A percentile compares a stretch with the other conserved stretches of the same genome.
phyloP scores from a whole-genome alignment of 495 filamentous ascomycete species.

The Talaromyces liani region DNA sequence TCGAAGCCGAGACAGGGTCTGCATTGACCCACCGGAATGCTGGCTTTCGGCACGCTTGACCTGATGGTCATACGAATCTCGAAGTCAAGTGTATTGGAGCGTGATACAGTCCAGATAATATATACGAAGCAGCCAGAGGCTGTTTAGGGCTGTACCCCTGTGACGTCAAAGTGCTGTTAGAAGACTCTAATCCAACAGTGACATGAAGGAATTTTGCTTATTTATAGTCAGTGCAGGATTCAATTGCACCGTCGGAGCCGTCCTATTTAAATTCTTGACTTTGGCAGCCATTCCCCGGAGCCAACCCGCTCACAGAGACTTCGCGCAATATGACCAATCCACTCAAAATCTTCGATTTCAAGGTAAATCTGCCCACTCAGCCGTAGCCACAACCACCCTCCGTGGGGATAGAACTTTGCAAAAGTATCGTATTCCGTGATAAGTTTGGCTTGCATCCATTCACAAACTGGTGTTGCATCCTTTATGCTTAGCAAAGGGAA shows the following conservation, averaged over 20 bases:
- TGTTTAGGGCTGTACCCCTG: background rate
- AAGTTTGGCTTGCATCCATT: slow-evolving; percentile 52
- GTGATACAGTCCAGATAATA: background rate
- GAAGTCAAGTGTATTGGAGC: background rate
- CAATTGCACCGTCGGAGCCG: background rate
- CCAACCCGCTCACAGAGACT: slow-evolving; percentile 53
- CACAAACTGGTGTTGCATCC: slow-evolving; percentile 26
- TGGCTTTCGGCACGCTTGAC: background rate
- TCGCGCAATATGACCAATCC: slow-evolving; percentile 52
- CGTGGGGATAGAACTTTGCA: slow-evolving; percentile 54
- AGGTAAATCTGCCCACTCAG: slow-evolving; percentile 77
- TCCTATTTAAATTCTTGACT: background rate
- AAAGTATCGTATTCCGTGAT: slow-evolving; percentile 61
- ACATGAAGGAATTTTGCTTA: background rate
- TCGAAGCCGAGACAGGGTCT: background rate
- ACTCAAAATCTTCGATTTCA: slow-evolving; percentile 70
- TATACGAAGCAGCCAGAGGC: background rate
- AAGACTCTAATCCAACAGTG: background rate
- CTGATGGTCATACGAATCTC: background rate
- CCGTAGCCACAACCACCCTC: slow-evolving; percentile 56
- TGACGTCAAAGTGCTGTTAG: background rate
- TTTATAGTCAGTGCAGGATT: background rate
- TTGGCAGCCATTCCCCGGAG: slow-evolving; percentile 37
- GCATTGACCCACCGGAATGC: background rate
- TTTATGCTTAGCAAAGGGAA: slow-evolving; percentile 18